Conservation (phyloP, 2,329 filamentous ascomycete genomes). For the Verticillium klebahnii region DNA sequence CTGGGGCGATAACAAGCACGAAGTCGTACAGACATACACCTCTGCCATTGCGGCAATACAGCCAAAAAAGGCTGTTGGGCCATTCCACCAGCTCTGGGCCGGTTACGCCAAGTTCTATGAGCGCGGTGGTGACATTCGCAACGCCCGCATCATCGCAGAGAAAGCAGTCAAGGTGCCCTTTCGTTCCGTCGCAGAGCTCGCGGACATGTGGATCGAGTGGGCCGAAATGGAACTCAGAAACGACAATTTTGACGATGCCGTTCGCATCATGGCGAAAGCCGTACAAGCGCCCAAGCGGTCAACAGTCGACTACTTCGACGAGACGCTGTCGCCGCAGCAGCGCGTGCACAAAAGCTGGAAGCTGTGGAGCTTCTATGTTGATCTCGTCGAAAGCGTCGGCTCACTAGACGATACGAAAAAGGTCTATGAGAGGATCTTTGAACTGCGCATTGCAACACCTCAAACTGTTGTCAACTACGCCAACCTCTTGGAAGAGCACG, state of each 20-base stretch:
- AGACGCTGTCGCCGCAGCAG: conserved; percentile 88
- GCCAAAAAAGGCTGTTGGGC: conserved; percentile 89
- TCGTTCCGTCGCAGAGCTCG: conserved; percentile 93
- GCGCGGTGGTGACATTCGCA: conserved; percentile 74
- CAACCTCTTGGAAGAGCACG: conserved; percentile 88
- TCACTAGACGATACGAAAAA: conserved; percentile 88
- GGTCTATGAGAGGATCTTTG: conserved; percentile 96
- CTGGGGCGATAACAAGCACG: conserved; percentile 88
- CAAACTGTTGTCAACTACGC: conserved; percentile 99
- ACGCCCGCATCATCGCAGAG: conserved; percentile 89
- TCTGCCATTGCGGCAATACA: conserved; percentile 89
- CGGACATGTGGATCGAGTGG: conserved; percentile 99
- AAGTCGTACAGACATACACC: conserved; percentile 92
- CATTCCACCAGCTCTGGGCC: conserved; percentile 92
- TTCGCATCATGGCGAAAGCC: conserved; percentile 94
- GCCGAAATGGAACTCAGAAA: conserved; percentile 95
- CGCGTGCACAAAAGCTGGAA: conserved; percentile 99
- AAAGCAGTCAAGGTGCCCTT: conserved; percentile 97
- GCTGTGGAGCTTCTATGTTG: conserved; percentile 98
- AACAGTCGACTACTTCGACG: conserved; percentile 99
- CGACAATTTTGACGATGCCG: conserved; percentile 92
- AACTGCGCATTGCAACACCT: conserved; percentile 93
- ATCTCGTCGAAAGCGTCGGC: conserved; percentile 91
- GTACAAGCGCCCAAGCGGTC: conserved; percentile 95
- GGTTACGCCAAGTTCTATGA: conserved; percentile 99